These are phyloP conservation scores for Ascochyta pisi DNA, from an alignment of 2,329 filamentous ascomycete genomes.

Conservation along the genomic window DNA sequence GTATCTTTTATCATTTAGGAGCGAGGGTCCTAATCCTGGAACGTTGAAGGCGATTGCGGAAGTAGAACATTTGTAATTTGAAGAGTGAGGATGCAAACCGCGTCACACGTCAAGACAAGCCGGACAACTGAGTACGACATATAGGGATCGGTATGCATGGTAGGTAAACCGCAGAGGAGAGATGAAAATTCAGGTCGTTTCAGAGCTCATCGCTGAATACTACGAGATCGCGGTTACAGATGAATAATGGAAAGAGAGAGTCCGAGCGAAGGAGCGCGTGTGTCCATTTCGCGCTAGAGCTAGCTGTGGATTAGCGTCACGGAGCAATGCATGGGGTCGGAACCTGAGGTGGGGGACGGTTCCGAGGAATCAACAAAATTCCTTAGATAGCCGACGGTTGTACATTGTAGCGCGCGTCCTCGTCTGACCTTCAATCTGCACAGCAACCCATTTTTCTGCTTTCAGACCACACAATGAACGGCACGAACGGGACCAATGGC, in stretches of 20 bases:
- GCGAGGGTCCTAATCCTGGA: too few relatives aligned
- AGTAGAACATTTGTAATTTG: too few relatives aligned
- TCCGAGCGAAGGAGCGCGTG: neutral
- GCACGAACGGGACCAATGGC: slow-evolving; percentile 34
- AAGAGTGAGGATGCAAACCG: too few relatives aligned
- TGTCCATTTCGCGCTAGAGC: neutral
- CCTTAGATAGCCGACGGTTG: slow-evolving; percentile 12
- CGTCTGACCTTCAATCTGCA: neutral
- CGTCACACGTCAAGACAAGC: too few relatives aligned
- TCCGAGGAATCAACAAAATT: slow-evolving; percentile 9
- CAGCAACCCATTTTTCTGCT: neutral
- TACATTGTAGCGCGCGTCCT: neutral
- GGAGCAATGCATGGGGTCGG: neutral
- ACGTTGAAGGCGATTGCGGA: too few relatives aligned
- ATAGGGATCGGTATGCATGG: too few relatives aligned
- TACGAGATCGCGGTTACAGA: too few relatives aligned
- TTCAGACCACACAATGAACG: slow-evolving; percentile 14
- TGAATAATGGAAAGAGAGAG: neutral
- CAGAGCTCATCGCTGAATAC: too few relatives aligned
- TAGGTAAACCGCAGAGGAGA: too few relatives aligned
- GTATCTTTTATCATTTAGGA: too few relatives aligned
- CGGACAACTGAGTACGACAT: too few relatives aligned
- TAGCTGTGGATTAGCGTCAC: neutral
- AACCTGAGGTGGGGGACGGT: neutral
- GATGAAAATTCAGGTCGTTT: too few relatives aligned